Evolutionary conservation across 1,284 basidiomycete genomes (phyloP).

Genomic region (Leccinum pachyderme): DNA sequence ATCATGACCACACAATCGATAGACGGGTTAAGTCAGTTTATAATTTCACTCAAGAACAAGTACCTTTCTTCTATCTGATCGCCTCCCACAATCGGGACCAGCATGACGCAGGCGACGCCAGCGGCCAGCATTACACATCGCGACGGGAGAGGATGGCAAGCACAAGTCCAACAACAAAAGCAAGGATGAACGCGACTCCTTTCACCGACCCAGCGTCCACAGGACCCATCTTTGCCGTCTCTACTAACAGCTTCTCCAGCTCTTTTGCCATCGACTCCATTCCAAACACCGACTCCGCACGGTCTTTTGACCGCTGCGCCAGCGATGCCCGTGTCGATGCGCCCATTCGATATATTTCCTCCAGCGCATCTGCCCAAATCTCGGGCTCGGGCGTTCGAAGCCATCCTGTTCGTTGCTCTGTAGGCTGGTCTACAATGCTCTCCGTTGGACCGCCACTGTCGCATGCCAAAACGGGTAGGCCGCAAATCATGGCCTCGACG

Average conservation of each 20-base stretch:
- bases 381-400: constrained; percentile 59
- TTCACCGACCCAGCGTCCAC: constrained; percentile 28
- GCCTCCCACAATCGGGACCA: background rate
- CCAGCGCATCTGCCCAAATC: constrained; percentile 69
- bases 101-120: background rate
- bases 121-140: background rate
- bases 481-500: constrained; percentile 92
- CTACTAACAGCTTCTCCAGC: constrained; percentile 55
- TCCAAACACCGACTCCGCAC: constrained; percentile 61
- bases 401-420: constrained; percentile 55
- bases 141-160: constrained; percentile 21
- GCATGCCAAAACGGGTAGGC: constrained; percentile 87
- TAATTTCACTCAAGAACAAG: background rate
- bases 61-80: background rate
- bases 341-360: constrained; percentile 57
- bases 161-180: constrained; percentile 27
- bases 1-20: background rate
- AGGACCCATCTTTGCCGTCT: constrained; percentile 52
- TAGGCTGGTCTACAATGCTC: constrained; percentile 65
- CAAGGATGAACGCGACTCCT: constrained; percentile 18
- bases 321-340: constrained; percentile 48
- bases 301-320: constrained; percentile 49
- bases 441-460: constrained; percentile 92
- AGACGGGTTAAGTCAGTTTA: background rate
- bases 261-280: constrained; percentile 66